Evolutionary conservation across 345 rosid species (phyloP), one percentile per base, ranked within the genome.

Genomic region (Crucihimalaya himalaica): DNA sequence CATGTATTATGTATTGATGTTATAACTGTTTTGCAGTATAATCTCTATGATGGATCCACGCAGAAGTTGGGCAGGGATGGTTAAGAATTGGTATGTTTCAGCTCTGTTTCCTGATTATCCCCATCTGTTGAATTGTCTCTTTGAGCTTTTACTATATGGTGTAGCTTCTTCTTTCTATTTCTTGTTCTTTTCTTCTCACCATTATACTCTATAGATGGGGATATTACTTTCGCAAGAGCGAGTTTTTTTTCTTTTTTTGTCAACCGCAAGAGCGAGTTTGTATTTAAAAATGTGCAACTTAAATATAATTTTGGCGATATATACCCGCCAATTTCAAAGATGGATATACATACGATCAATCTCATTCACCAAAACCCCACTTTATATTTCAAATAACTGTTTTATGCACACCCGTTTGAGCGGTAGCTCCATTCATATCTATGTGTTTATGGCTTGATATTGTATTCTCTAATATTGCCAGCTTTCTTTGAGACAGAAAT

Each of bases 51-150:
- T 92, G 97, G 98, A 95, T 77, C 99, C 97, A 15, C 68, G 70
- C 54, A 84, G 92, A 81, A 90, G 94, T 63, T 95, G 96, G 99
- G 96, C 94, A 51, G 98, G 90, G 99, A 39, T 95, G 99, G 99
- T 71, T 92, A 74, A 82, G 97, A 80, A 92, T 90, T 52, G 96
- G 99, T 95, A 88, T 55, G 81, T 77, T 23, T 73, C 16, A 56
- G 59, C 66, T 70, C 13, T 63, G 1, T 50, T 54, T 20, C 19
- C 45, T 11, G 45, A 20, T 37, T 31, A 4, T 31, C 8, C 42
- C 12, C 20, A 11, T n/a, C n/a, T n/a, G n/a, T n/a, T n/a, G n/a
- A n/a, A n/a, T 37, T 15, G 39, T 19, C 16, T 29, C 53, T 53
- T 53, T 3, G 20, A 54, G 42, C 23, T 58, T n/a, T n/a, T 19